Base-by-base conservation (phyloP, 1,284 basidiomycete species). In the Phellinidium pouzarii region DNA sequence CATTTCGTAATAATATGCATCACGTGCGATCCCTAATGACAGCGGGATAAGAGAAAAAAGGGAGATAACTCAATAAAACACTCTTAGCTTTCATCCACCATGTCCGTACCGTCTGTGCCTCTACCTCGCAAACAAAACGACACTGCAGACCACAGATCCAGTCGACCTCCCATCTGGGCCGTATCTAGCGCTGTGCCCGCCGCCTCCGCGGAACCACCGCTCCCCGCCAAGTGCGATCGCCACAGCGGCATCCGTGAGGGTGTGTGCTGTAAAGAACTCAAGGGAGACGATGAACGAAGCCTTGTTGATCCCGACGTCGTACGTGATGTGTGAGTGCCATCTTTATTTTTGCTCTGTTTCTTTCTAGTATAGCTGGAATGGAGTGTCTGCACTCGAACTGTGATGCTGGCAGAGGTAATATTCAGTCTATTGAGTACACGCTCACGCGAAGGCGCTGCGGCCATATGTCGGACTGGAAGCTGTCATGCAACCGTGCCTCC, bases 241-340 rank as follows among this genome's bases (percentile, higher is more conserved):
- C 71, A 79, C 53, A 66, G 69, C 37, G 71, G 67, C 14, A 64
- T 74, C 8, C 67, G 75, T 40, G 77, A 78, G 48, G 86, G 83
- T 2, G 69, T 90, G 1, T 92, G 91, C 68, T 93, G 91, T 69
- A 87, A 88, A 61, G 86, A 91, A 53, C 77, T 92, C 53, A 88
- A 80, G 61, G 78, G 74, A 42, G 78, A 82, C 6, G 87, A 93
- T 53, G 83, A 92, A 58, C 77, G 90, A 19, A 82, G 77, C 0
- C 74, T 94, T 34, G 74, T 94, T 52, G 80, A 94, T 64, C 91
- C 92, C 1, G 91, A 94, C 60, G 71, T 93, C 50, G 77, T 94
- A 19, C 81, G 90, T 14, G 91, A 94, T 62, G 78, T 87, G 87
- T 88, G 63, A 65, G 83, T 73, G 4, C 38, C 48, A n/a, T 48